Evolutionary conservation across 1,284 basidiomycete species (phyloP).

Genomic region (Malassezia japonica): DNA sequence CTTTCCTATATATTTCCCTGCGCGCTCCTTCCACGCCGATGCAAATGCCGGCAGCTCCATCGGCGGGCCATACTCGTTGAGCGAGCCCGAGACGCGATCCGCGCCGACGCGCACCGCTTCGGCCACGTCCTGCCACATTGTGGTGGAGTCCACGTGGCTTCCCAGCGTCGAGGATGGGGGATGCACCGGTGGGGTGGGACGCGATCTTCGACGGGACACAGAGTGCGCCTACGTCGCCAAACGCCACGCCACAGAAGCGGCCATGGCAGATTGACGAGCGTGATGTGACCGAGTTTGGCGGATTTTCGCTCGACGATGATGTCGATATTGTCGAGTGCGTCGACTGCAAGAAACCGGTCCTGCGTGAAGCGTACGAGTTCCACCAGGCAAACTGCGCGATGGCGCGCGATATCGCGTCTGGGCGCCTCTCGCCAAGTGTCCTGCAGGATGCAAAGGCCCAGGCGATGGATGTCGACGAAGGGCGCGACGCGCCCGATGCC

Average conservation of each 20-base stretch:
- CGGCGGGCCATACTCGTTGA: slow-evolving; percentile 13
- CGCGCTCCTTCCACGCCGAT: neutral
- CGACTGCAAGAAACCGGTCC: slow-evolving; percentile 32
- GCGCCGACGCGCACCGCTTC: neutral
- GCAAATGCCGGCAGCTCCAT: neutral
- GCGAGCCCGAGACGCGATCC: neutral
- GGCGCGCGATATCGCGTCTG: slow-evolving; percentile 28
- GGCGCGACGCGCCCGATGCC: neutral
- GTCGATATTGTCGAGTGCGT: slow-evolving; percentile 33
- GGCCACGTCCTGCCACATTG: neutral
- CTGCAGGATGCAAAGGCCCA: slow-evolving; percentile 21
- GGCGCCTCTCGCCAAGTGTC: slow-evolving; percentile 28
- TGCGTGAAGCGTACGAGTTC: slow-evolving; percentile 27
- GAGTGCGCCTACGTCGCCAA: slow-evolving; percentile 16
- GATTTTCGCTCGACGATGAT: slow-evolving; percentile 34
- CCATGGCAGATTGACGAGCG: slow-evolving; percentile 38
- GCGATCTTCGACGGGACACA: slow-evolving; percentile 8
- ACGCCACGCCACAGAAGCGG: neutral
- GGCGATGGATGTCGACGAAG: neutral
- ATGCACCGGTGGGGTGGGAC: slow-evolving; percentile 10
- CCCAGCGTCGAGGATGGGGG: neutral
- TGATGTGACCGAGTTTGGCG: slow-evolving; percentile 43
- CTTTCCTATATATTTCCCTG: too few species aligned
- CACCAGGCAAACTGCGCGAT: slow-evolving; percentile 38
- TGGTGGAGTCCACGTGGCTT: neutral